phyloP scores from a whole-genome alignment of 257 asterid genomes.

The Catharanthus roseus region DNA sequence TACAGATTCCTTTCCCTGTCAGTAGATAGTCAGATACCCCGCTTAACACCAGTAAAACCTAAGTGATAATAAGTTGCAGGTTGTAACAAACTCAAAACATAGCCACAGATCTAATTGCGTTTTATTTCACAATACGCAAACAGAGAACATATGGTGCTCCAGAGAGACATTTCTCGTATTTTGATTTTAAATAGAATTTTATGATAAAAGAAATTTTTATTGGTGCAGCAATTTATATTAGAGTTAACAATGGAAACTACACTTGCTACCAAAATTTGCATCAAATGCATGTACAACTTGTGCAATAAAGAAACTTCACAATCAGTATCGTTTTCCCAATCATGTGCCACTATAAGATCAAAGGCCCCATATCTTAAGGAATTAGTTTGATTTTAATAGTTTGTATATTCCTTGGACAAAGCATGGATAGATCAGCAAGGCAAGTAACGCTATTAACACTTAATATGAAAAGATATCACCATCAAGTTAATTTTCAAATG shows the following conservation, averaged over 20 bases:
- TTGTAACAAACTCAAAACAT: no score
- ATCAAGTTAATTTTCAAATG: background rate
- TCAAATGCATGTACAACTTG: background rate
- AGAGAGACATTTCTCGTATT: no score
- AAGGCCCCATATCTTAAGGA: background rate
- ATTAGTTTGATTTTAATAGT: background rate
- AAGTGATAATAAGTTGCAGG: no score
- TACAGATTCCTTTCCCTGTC: no score
- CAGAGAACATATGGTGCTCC: no score
- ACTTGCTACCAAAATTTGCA: background rate
- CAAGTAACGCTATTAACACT: background rate
- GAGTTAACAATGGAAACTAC: background rate
- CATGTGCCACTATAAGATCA: background rate
- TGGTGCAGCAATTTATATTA: background rate
- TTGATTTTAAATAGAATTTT: background rate
- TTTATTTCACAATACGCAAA: no score
- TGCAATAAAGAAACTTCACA: no score
- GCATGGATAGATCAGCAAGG: background rate
- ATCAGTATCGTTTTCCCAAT: no score
- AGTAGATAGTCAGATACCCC: no score
- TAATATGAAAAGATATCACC: background rate
- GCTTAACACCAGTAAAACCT: no score
- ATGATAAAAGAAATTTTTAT: background rate
- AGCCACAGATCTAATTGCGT: no score
- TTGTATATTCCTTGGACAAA: background rate